A percentile compares a stretch with the other conserved stretches of the same genome.
These are phyloP conservation scores for Acacia crassicarpa DNA, from an alignment of 306 rosid genomes.

Conservation along the genomic window DNA sequence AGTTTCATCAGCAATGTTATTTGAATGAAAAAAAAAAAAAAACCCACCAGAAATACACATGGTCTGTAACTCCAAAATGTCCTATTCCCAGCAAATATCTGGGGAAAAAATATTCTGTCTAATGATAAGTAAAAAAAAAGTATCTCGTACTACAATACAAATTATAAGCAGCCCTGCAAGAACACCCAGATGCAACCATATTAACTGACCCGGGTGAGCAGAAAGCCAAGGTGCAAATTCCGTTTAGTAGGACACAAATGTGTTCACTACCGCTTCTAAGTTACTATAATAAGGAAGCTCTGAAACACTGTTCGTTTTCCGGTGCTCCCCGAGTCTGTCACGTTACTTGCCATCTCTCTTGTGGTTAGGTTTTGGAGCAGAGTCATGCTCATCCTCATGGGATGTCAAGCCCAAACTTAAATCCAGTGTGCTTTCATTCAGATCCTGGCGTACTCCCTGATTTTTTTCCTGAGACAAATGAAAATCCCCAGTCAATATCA, in stretches of 20 bases:
- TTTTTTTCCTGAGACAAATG: constrained; percentile 55
- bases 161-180: constrained; percentile 37
- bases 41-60: constrained; percentile 19
- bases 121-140: constrained; percentile 35
- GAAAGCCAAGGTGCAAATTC: constrained; percentile 30
- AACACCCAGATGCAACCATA: constrained; percentile 35
- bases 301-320: constrained; percentile 16
- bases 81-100: constrained; percentile 36
- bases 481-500: constrained; percentile 18
- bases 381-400: constrained; percentile 55
- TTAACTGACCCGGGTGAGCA: constrained; percentile 31
- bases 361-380: constrained; percentile 55
- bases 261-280: constrained; percentile 23
- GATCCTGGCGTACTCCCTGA: constrained; percentile 82
- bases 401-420: constrained; percentile 85
- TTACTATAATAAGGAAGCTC: constrained; percentile 20
- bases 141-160: constrained; percentile 33
- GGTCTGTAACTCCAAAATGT: constrained; percentile 26
- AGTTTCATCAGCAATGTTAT: constrained; percentile 12
- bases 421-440: constrained; percentile 90
- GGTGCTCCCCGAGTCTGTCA: not conserved
- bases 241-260: constrained; percentile 26
- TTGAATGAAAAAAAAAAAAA: constrained; percentile 2
- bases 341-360: constrained; percentile 53
- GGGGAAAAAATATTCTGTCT: constrained; percentile 29